These are phyloP conservation scores for Nannochloropsis granulata DNA, from an alignment of 108 stramenopile genomes.

Conservation along the genomic window DNA sequence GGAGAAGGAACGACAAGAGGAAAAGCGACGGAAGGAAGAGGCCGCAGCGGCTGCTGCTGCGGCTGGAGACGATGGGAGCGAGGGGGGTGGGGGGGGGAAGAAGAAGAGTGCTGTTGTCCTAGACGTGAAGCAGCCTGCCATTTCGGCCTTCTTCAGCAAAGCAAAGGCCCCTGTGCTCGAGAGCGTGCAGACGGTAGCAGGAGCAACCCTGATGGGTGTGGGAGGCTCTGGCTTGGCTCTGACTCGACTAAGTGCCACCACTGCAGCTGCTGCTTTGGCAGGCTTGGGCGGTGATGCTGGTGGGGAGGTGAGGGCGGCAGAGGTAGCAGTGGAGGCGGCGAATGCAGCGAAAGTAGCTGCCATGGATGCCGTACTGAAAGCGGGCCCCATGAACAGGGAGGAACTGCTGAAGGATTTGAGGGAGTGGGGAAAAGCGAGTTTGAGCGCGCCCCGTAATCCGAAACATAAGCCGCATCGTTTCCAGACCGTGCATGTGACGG, in stretches of 20 bases:
- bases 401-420: background rate
- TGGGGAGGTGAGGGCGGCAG: background rate
- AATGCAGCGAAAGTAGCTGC: background rate
- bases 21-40: conserved; percentile 1
- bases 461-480: background rate
- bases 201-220: background rate
- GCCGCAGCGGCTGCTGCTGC: background rate
- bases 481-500: background rate
- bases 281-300: background rate
- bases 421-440: background rate
- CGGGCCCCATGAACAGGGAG: background rate
- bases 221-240: background rate
- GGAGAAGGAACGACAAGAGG: conserved; percentile 9
- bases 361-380: background rate
- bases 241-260: background rate
- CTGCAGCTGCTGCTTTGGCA: background rate
- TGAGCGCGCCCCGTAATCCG: background rate
- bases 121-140: background rate
- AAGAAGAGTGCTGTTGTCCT: background rate
- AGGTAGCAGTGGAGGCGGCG: background rate
- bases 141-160: background rate
- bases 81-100: background rate
- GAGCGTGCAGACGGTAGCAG: background rate
- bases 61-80: background rate
- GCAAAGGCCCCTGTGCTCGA: background rate